phyloP scores from a whole-genome alignment of 345 rosid genomes.

The Aquilaria malaccensis region DNA sequence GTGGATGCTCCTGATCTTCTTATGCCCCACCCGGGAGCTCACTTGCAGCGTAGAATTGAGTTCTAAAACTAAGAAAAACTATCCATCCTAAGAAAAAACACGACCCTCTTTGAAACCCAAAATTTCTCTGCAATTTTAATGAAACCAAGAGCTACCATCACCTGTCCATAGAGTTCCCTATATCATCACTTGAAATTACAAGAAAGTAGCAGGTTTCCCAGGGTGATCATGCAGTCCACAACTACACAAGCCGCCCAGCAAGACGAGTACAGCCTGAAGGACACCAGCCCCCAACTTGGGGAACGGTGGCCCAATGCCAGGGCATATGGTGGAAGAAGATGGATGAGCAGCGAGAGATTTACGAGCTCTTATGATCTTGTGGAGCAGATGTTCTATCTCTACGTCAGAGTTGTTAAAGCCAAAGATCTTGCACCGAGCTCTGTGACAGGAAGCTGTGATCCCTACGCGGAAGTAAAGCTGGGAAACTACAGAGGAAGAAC shows the following conservation, averaged over 20 bases:
- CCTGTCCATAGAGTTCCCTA: constrained; percentile 31
- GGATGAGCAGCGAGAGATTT: constrained; percentile 48
- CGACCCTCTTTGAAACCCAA: constrained; percentile 46
- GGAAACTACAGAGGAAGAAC: constrained; percentile 95
- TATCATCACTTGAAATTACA: constrained; percentile 31
- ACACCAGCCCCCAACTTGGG: constrained; percentile 59
- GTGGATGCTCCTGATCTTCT: constrained; percentile 46
- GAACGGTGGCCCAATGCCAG: constrained; percentile 58
- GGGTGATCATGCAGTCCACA: constrained; percentile 32
- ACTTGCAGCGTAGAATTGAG: constrained; percentile 36
- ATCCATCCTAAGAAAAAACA: constrained; percentile 37
- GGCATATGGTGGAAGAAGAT: constrained; percentile 48
- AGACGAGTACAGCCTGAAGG: constrained; percentile 53
- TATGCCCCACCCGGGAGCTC: constrained; percentile 46
- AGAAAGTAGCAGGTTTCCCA: constrained; percentile 35
- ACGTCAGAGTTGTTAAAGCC: constrained; percentile 70
- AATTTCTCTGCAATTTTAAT: constrained; percentile 36
- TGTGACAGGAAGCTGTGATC: constrained; percentile 68
- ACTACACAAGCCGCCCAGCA: constrained; percentile 16
- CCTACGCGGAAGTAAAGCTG: constrained; percentile 82
- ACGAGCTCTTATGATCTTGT: constrained; percentile 70
- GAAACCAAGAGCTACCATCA: constrained; percentile 15
- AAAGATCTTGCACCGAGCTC: constrained; percentile 62
- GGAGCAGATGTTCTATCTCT: constrained; percentile 73
- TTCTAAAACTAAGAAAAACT: constrained; percentile 43